These are phyloP conservation scores for Halophytophthora polymorphica DNA, from an alignment of 352 stramenopile genomes.

Conservation along the genomic window DNA sequence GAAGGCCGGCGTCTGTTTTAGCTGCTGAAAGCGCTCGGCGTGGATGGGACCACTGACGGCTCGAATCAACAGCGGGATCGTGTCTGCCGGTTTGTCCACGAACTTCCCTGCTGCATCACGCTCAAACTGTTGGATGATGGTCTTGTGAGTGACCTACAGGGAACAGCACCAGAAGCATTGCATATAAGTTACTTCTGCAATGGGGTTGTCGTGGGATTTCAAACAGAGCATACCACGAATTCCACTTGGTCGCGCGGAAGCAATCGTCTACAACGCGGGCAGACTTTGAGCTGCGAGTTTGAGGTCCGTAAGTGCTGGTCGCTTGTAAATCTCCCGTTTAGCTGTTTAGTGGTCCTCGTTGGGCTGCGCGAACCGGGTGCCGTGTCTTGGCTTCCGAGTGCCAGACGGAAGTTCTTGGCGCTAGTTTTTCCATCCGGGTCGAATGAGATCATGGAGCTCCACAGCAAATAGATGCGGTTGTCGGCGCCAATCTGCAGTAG, in stretches of 20 bases:
- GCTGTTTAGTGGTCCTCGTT: not conserved
- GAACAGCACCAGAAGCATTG: not conserved
- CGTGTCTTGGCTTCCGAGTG: slow-evolving; percentile 23
- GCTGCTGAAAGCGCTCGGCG: slow-evolving; percentile 35
- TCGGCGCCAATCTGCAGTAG: slow-evolving; percentile 45
- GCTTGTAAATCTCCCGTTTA: slow-evolving; percentile 4
- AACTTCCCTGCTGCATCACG: slow-evolving; percentile 9
- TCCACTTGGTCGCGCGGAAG: slow-evolving; percentile 38
- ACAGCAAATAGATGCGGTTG: slow-evolving; percentile 67
- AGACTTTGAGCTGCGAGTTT: slow-evolving; percentile 35
- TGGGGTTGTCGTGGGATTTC: not conserved
- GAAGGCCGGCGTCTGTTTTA: slow-evolving; percentile 35
- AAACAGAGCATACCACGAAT: slow-evolving; percentile 29
- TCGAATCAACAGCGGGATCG: slow-evolving; percentile 33
- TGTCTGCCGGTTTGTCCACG: slow-evolving; percentile 5
- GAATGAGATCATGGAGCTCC: slow-evolving; percentile 67
- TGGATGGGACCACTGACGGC: slow-evolving; percentile 29
- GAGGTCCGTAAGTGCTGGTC: slow-evolving; percentile 16
- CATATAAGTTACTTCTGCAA: not conserved
- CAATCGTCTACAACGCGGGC: slow-evolving; percentile 35
- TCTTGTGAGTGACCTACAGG: slow-evolving; percentile 36
- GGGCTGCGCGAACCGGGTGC: not conserved
- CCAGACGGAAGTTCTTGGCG: slow-evolving; percentile 42
- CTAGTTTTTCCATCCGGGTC: slow-evolving; percentile 36
- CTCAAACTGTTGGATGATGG: slow-evolving; percentile 40